A percentile compares a stretch with the other conserved stretches of the same genome.
Conservation (phyloP, 2,329 filamentous ascomycete species). For the Talaromyces sp. region DNA sequence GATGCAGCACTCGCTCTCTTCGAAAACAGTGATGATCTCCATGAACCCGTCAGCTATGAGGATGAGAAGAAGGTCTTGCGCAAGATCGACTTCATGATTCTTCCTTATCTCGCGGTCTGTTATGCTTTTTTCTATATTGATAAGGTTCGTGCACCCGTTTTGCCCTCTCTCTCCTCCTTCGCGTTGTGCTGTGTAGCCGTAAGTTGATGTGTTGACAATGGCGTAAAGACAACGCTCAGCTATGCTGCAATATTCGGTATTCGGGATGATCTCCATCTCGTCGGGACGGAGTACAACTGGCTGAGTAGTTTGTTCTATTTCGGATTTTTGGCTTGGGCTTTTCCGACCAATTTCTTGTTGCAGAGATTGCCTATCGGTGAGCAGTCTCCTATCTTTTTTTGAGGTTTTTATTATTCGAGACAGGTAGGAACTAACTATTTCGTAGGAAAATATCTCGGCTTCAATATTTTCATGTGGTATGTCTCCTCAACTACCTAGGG, state of each 20-base stretch:
- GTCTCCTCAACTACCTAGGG: slow-evolving; percentile 5
- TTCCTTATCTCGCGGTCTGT: slow-evolving; percentile 53
- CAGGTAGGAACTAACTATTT: neutral
- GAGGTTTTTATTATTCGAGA: too few species aligned
- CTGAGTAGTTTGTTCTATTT: slow-evolving; percentile 53
- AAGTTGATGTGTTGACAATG: neutral
- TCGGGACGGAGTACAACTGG: slow-evolving; percentile 57
- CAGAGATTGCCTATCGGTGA: slow-evolving; percentile 49
- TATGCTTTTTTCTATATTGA: slow-evolving; percentile 52
- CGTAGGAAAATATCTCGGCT: slow-evolving; percentile 49
- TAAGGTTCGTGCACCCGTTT: slow-evolving; percentile 24
- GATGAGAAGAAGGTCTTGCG: slow-evolving; percentile 47
- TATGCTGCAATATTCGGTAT: slow-evolving; percentile 64
- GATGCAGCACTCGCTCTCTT: slow-evolving; percentile 52
- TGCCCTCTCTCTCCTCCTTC: neutral
- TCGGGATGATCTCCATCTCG: slow-evolving; percentile 52
- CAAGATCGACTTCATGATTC: slow-evolving; percentile 56
- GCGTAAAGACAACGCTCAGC: slow-evolving; percentile 46
- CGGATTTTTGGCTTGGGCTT: slow-evolving; percentile 51
- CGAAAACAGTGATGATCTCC: slow-evolving; percentile 43
- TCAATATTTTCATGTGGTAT: slow-evolving; percentile 55
- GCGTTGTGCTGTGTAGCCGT: neutral
- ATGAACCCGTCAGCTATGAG: slow-evolving; percentile 42
- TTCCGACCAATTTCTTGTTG: slow-evolving; percentile 52
- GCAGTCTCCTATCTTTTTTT: slow-evolving; percentile 12